Base-by-base conservation (phyloP, 306 rosid genomes). In the Acacia melanoxylon region DNA sequence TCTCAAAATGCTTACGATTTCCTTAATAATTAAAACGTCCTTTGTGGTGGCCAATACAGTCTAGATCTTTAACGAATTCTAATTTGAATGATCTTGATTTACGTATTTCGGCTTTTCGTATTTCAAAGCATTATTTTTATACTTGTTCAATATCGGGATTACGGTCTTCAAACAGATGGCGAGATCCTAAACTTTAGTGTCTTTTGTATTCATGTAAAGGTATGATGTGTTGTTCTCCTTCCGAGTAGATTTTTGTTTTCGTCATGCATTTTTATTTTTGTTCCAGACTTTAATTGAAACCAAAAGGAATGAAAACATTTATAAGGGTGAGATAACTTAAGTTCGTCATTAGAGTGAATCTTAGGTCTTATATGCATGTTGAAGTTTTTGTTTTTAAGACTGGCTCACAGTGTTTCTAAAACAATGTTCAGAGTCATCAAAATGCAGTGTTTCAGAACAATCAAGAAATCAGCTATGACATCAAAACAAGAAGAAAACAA, bases 81-180 rank as follows among this genome's bases (percentile, higher is more conserved):
- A n/a, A n/a, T n/a, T n/a, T n/a, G n/a, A n/a, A n/a, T n/a, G n/a
- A n/a, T n/a, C n/a, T n/a, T n/a, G n/a, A n/a, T n/a, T n/a, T n/a
- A n/a, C n/a, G n/a, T n/a, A n/a, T n/a, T n/a, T n/a, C n/a, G n/a
- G n/a, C n/a, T n/a, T n/a, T n/a, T n/a, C n/a, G n/a, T n/a, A n/a
- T n/a, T n/a, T n/a, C n/a, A n/a, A n/a, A n/a, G n/a, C n/a, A n/a
- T n/a, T n/a, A n/a, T n/a, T 35, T 33, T 17, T 4, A 22, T 35
- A 61, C 71, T 76, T 76, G 44, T 76, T 62, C 29, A 41, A 29
- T 61, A 62, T 76, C 17, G n/a, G 46, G 61, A 17, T 56, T 76
- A 48, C 72, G 45, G 37, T 70, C 68, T 75, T 49, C 12, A 22
- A 65, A 51, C 59, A 81, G 69, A 66, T 20, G 16, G 19, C 1